Evolutionary conservation across 1,284 basidiomycete species (phyloP), one percentile per base, ranked within the genome.

Genomic region (Kwoniella shivajii): DNA sequence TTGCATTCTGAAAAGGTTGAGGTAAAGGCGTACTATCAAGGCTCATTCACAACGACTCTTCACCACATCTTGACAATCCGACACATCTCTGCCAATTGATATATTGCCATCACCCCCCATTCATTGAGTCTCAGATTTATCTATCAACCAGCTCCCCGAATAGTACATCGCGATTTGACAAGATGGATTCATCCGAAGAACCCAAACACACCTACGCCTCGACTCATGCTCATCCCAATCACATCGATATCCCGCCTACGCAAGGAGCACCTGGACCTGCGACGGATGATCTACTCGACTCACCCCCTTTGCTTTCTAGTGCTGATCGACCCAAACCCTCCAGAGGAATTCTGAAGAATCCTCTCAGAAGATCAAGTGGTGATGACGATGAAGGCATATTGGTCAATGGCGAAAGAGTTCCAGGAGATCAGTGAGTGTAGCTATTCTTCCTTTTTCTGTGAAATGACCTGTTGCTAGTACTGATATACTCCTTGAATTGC

Each of bases 301-400:
- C 58, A 6, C 59, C 62, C 4, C 45, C 60, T 31, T 47, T 54
- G 7, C 64, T 69, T 3, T 66, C 63, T n/a, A 61, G 64, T 10
- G 63, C 64, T 6, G 51, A 53, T 37, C 50, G 69, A 30, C 71
- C 72, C 2, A 57, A 69, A 0, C 74, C 74, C 11, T 42, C 72
- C 0, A 62, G 68, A 41, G 76, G 76, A n/a, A 77, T 77, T 26
- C 62, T 77, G 26, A 77, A 77, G 68, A 77, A 77, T 59, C 59
- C 68, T 5, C 36, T 67, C 20, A 61, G 67, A 46, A 52, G 61
- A 30, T 59, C 66, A 16, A 61, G 56, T 49, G 52, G 34, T 22
- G 44, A 29, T 1, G 54, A 51, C 6, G 62, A 56, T 10, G 43
- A 53, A 20, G 53, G 42, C 20, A 52, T 57, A 51, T 51, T 58